phyloP scores from a whole-genome alignment of 1,284 basidiomycete genomes.

The Rhodotorula sp. region DNA sequence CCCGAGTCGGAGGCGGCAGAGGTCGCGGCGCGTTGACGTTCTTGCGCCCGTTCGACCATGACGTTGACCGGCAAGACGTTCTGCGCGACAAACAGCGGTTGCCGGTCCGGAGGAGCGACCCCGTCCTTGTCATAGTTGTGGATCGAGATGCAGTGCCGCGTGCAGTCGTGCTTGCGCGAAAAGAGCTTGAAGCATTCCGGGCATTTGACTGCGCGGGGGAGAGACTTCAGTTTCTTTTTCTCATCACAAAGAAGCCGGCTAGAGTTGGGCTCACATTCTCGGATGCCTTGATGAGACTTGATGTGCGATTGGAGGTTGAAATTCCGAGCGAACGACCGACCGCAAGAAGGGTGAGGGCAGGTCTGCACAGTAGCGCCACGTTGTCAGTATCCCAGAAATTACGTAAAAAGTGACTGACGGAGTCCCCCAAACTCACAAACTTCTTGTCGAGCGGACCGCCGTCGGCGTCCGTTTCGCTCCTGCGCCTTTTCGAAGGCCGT shows the following conservation, averaged over 20 bases:
- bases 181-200: constrained; percentile 40
- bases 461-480: neutral
- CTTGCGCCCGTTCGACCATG: constrained; percentile 2
- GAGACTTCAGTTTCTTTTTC: neutral
- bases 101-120: neutral
- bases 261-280: constrained; percentile 25
- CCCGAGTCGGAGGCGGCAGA: neutral
- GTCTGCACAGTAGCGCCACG: neutral
- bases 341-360: constrained; percentile 37
- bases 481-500: neutral
- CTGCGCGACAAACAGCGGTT: constrained; percentile 8
- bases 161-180: constrained; percentile 39
- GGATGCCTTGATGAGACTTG: constrained; percentile 39
- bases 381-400: neutral
- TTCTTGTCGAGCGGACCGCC: constrained; percentile 22
- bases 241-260: too few species aligned
- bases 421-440: constrained; percentile 24
- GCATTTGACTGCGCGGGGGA: constrained; percentile 29
- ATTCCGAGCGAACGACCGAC: constrained; percentile 36
- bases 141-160: constrained; percentile 38
- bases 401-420: too few species aligned
- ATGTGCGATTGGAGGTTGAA: constrained; percentile 40
- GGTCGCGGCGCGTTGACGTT: neutral
- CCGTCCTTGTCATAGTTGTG: constrained; percentile 33
- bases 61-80: constrained; percentile 1